phyloP scores from a whole-genome alignment of 139 green algal species.

The Picochlorum sp. region DNA sequence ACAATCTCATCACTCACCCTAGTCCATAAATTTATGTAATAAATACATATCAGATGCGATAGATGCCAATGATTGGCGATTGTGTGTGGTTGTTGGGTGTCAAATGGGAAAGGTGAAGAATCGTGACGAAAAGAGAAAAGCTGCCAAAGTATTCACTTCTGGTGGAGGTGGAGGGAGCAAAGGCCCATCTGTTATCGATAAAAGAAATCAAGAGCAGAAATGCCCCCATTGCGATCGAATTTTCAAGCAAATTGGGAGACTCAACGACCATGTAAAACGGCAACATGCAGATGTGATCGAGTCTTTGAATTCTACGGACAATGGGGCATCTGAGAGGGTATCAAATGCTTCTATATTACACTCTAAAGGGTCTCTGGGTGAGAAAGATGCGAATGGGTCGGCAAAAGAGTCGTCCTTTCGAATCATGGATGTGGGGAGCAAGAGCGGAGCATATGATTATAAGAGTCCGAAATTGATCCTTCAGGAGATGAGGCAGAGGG shows the following conservation, averaged over 20 bases:
- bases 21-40: no score
- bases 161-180: slow-evolving; percentile 66
- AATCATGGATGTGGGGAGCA: slow-evolving; percentile 62
- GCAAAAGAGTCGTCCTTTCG: neutral
- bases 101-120: slow-evolving; percentile 26
- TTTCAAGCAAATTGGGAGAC: slow-evolving; percentile 62
- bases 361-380: neutral
- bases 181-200: slow-evolving; percentile 73
- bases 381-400: neutral
- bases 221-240: slow-evolving; percentile 81
- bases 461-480: slow-evolving; percentile 76
- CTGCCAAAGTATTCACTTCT: slow-evolving; percentile 33
- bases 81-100: neutral
- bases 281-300: slow-evolving; percentile 32
- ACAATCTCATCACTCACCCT: no score
- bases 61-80: no score
- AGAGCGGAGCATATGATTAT: slow-evolving; percentile 56
- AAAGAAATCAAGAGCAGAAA: slow-evolving; percentile 64
- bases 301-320: neutral
- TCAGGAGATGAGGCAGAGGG: slow-evolving; percentile 51
- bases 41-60: no score
- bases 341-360: neutral
- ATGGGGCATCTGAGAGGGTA: neutral
- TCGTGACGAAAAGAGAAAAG: slow-evolving; percentile 23
- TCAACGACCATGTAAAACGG: slow-evolving; percentile 61